Evolutionary conservation across 805 yeast genomes (phyloP).

Genomic region (Cyberlindnera euphorbiae): DNA sequence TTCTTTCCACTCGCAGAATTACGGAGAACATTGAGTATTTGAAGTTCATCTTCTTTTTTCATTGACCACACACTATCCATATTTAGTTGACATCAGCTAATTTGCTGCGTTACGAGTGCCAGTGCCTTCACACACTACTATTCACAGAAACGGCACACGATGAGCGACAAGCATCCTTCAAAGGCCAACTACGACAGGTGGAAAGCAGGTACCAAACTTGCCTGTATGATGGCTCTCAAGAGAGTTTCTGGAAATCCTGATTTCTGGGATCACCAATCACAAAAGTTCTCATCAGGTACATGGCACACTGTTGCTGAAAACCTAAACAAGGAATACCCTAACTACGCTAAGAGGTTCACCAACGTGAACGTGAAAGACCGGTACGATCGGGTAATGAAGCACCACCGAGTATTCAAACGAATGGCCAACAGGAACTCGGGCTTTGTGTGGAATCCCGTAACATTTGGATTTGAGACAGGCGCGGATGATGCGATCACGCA

Average conservation of each 20-base stretch:
- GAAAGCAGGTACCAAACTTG: slow-evolving; percentile 27
- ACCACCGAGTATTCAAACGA: slow-evolving; percentile 21
- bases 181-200: slow-evolving; percentile 26
- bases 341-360: slow-evolving; percentile 24
- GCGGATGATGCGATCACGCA: slow-evolving; percentile 11
- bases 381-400: slow-evolving; percentile 24
- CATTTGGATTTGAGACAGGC: slow-evolving; percentile 17
- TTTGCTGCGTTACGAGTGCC: too few species aligned
- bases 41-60: background rate
- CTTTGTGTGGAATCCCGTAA: slow-evolving; percentile 21
- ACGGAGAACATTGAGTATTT: background rate
- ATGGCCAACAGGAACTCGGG: slow-evolving; percentile 22
- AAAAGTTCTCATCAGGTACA: slow-evolving; percentile 17
- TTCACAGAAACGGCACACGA: too few species aligned
- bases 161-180: slow-evolving; percentile 5
- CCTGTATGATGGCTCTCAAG: slow-evolving; percentile 25
- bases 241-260: slow-evolving; percentile 16
- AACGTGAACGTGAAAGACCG: slow-evolving; percentile 27
- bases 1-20: too few species aligned
- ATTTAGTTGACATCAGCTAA: too few species aligned
- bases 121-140: too few species aligned
- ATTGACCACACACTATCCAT: too few species aligned
- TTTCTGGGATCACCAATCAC: slow-evolving; percentile 14
- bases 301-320: slow-evolving; percentile 27
- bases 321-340: slow-evolving; percentile 24